phyloP scores from a whole-genome alignment of 2,329 filamentous ascomycete species.

The Penicillium sp. region DNA sequence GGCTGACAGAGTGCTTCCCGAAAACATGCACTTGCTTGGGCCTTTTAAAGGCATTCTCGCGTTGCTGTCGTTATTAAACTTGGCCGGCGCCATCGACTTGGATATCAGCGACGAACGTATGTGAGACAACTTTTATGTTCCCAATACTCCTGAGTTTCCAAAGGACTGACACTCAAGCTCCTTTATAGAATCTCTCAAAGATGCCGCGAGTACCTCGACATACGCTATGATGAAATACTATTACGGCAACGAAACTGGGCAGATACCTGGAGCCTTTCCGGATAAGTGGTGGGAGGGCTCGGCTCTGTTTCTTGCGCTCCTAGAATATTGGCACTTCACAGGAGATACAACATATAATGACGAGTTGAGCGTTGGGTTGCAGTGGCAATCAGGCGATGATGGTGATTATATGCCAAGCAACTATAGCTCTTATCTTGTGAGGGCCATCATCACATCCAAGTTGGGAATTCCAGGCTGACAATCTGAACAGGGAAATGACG shows the following conservation, averaged over 20 bases:
- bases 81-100: constrained; percentile 25
- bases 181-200: constrained; percentile 14
- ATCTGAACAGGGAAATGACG: constrained; percentile 13
- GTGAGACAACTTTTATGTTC: neutral
- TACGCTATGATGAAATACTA: constrained; percentile 15
- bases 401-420: constrained; percentile 14
- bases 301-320: constrained; percentile 9
- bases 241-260: constrained; percentile 13
- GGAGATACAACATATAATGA: constrained; percentile 16
- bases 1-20: neutral
- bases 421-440: constrained; percentile 14
- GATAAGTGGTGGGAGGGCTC: constrained; percentile 18
- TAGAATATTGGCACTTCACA: constrained; percentile 17
- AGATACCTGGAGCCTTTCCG: constrained; percentile 18
- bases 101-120: constrained; percentile 31
- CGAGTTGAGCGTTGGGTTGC: constrained; percentile 10
- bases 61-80: constrained; percentile 3
- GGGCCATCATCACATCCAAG: neutral
- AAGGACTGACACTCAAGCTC: neutral
- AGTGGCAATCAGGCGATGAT: constrained; percentile 14
- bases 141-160: neutral
- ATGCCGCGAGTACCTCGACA: constrained; percentile 10
- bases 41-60: constrained; percentile 1
- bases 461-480: neutral
- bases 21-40: constrained; percentile 12